A percentile compares a stretch with the other conserved stretches of the same genome.
These are phyloP conservation scores for Cladosporium sp. DNA, from an alignment of 2,329 filamentous ascomycete genomes.

Conservation along the genomic window DNA sequence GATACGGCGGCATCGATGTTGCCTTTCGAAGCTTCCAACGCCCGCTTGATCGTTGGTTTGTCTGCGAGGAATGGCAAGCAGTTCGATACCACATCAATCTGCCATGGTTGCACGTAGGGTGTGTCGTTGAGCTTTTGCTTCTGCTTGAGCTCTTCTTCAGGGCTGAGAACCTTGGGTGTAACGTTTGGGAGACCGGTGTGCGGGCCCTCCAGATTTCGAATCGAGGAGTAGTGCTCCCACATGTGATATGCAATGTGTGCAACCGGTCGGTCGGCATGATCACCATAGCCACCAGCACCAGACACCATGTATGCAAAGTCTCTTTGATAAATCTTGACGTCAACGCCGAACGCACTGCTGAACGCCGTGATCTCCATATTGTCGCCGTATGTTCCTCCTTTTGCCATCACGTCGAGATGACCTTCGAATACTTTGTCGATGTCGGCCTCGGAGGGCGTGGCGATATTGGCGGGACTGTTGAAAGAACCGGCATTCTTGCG, in stretches of 20 bases:
- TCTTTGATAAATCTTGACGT: constrained; percentile 59
- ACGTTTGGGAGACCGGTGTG: constrained; percentile 53
- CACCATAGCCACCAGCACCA: constrained; percentile 33
- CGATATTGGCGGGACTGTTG: constrained; percentile 42
- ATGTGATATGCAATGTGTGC: constrained; percentile 48
- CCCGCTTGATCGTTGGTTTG: constrained; percentile 47
- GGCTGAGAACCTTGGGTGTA: constrained; percentile 31
- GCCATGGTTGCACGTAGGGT: constrained; percentile 47
- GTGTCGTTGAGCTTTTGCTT: constrained; percentile 33
- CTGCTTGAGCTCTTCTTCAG: constrained; percentile 38
- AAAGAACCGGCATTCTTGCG: constrained; percentile 50
- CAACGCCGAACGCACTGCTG: constrained; percentile 54
- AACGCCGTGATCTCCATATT: constrained; percentile 66
- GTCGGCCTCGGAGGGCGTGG: constrained; percentile 49
- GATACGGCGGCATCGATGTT: constrained; percentile 51
- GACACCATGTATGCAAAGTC: constrained; percentile 48
- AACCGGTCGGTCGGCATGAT: constrained; percentile 28
- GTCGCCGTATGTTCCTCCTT: constrained; percentile 59
- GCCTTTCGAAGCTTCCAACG: constrained; percentile 50
- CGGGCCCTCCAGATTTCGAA: constrained; percentile 56
- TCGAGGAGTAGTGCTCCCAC: constrained; percentile 64
- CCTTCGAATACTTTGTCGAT: constrained; percentile 49
- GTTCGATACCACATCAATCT: constrained; percentile 50
- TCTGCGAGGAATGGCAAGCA: constrained; percentile 49
- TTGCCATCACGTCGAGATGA: constrained; percentile 57